Conservation (phyloP, 768 basidiomycete species). For the Rhizopogon vinicolor region DNA sequence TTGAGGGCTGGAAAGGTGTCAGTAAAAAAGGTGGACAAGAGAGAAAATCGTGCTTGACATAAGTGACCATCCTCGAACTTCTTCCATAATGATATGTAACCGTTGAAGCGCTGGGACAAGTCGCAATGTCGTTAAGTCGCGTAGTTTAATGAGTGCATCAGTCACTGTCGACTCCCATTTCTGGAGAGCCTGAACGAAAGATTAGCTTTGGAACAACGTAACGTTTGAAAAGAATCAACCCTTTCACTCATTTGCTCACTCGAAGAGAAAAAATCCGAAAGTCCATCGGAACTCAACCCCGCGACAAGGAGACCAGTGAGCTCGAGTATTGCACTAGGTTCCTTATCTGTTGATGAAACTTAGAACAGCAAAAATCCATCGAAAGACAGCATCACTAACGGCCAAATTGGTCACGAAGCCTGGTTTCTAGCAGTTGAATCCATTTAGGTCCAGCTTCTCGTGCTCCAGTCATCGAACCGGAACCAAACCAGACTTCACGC, state of each 20-base stretch:
- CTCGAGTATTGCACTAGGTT: conserved; percentile 63
- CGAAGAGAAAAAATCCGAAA: conserved; percentile 72
- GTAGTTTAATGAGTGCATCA: conserved; percentile 66
- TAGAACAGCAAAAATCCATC: background rate
- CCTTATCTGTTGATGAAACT: conserved; percentile 40
- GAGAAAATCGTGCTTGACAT: conserved; percentile 43
- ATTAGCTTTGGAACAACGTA: conserved; percentile 15
- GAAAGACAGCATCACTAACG: conserved; percentile 36
- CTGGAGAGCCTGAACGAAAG: conserved; percentile 54
- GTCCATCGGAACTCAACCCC: conserved; percentile 65
- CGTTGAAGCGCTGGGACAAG: conserved; percentile 74
- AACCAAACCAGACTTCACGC: conserved; percentile 69
- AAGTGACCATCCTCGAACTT: conserved; percentile 73
- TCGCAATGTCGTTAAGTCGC: conserved; percentile 68
- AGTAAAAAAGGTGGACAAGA: conserved; percentile 2
- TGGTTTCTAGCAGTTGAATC: conserved; percentile 59
- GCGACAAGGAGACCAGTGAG: conserved; percentile 67
- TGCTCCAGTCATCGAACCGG: conserved; percentile 60
- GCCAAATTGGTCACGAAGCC: conserved; percentile 62
- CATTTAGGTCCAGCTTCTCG: conserved; percentile 71
- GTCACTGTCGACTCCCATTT: conserved; percentile 78
- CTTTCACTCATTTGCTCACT: conserved; percentile 80
- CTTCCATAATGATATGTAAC: conserved; percentile 69
- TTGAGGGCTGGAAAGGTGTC: conserved; percentile 43
- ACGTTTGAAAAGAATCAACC: conserved; percentile 34